phyloP scores from a whole-genome alignment of 2,329 filamentous ascomycete genomes.

The Penicillium sp. region DNA sequence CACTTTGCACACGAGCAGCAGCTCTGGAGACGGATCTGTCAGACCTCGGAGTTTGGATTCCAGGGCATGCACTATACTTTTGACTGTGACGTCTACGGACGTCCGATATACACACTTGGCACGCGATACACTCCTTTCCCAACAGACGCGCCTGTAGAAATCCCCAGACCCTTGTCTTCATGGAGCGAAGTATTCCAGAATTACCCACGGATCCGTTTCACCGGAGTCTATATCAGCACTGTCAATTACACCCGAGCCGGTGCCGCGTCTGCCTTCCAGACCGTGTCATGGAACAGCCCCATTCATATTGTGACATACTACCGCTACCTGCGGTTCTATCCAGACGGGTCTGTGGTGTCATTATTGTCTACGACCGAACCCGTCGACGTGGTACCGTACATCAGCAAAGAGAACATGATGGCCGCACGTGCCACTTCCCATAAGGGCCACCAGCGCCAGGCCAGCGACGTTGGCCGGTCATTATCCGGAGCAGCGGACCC shows the following conservation, averaged over 20 bases:
- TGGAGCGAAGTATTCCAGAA: conserved; percentile 69
- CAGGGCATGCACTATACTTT: conserved; percentile 77
- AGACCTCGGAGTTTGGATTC: conserved; percentile 71
- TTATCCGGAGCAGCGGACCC: conserved; percentile 26
- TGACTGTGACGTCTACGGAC: conserved; percentile 55
- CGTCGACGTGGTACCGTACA: conserved; percentile 75
- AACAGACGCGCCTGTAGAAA: conserved; percentile 22
- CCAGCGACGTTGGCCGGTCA: conserved; percentile 39
- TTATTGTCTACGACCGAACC: conserved; percentile 78
- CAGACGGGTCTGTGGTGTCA: conserved; percentile 76
- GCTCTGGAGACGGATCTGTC: conserved; percentile 75
- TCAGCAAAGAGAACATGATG: conserved; percentile 65
- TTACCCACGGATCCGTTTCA: conserved; percentile 84
- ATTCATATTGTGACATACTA: conserved; percentile 98
- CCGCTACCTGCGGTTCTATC: conserved; percentile 91
- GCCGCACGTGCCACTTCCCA: conserved; percentile 31
- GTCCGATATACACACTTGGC: conserved; percentile 30
- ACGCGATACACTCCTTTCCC: conserved; percentile 37
- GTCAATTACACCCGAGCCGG: conserved; percentile 91
- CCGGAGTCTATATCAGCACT: conserved; percentile 92
- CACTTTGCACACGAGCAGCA: conserved; percentile 76
- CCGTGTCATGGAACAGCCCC: conserved; percentile 70
- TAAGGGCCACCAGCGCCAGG: conserved; percentile 36
- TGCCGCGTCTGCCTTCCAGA: conserved; percentile 60
- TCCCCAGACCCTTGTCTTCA: conserved; percentile 43